Conservation (phyloP, 306 rosid genomes). For the Leucaena leucocephala region DNA sequence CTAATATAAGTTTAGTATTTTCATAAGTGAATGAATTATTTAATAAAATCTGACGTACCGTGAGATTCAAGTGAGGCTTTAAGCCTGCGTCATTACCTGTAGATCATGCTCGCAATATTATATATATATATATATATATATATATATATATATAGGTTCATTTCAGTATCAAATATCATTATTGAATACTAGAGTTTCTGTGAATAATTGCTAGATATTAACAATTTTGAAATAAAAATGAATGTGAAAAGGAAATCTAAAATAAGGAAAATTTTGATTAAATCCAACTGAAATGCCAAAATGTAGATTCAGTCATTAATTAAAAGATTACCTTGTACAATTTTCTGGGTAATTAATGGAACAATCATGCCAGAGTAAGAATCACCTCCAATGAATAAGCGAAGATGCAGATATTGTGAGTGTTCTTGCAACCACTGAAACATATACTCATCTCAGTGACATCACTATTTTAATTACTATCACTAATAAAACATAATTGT, state of each 20-base stretch:
- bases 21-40: not conserved
- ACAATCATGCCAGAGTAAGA: slow-evolving; percentile 31
- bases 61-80: slow-evolving; percentile 29
- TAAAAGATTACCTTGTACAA: slow-evolving; percentile 23
- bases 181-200: too few species aligned
- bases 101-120: not conserved
- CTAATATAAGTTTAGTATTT: not conserved
- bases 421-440: slow-evolving; percentile 36
- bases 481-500: too few species aligned
- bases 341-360: slow-evolving; percentile 24
- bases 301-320: not conserved
- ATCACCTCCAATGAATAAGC: slow-evolving; percentile 35
- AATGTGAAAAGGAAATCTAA: too few species aligned
- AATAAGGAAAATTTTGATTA: not conserved
- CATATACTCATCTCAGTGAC: not conserved
- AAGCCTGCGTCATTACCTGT: slow-evolving; percentile 30
- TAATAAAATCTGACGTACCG: slow-evolving; percentile 5
- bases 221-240: not conserved
- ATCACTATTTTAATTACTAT: too few species aligned
- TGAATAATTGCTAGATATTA: too few species aligned
- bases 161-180: not conserved
- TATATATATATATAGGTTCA: too few species aligned
- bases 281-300: too few species aligned
- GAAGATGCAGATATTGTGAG: slow-evolving; percentile 19
- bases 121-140: too few species aligned